phyloP scores from a whole-genome alignment of 2,329 filamentous ascomycete species.

The Dothistroma pini region DNA sequence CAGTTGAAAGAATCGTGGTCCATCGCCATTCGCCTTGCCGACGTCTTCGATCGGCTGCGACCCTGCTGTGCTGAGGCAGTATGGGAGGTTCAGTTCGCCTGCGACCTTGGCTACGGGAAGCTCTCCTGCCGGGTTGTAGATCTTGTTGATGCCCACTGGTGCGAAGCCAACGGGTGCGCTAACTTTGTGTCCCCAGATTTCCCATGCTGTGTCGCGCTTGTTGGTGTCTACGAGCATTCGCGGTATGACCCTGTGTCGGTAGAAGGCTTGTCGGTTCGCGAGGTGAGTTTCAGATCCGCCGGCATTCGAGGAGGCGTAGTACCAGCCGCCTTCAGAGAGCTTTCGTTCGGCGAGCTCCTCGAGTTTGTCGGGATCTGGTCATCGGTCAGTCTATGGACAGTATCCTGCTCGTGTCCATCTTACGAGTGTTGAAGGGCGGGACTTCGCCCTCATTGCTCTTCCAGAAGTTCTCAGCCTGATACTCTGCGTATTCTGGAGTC shows the following conservation, averaged over 20 bases:
- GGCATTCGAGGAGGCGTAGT: slow-evolving; percentile 57
- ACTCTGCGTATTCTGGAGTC: slow-evolving; percentile 54
- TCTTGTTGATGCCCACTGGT: slow-evolving; percentile 63
- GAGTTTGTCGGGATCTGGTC: slow-evolving; percentile 54
- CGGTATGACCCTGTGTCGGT: slow-evolving; percentile 60
- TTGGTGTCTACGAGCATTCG: slow-evolving; percentile 61
- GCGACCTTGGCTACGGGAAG: slow-evolving; percentile 58
- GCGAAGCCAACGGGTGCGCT: slow-evolving; percentile 62
- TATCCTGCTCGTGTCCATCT: not conserved
- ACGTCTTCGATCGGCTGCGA: slow-evolving; percentile 57
- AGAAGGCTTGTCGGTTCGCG: slow-evolving; percentile 62
- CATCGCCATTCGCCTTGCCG: slow-evolving; percentile 51
- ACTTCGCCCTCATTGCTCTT: slow-evolving; percentile 49
- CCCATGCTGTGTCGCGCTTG: slow-evolving; percentile 53
- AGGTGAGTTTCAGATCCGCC: slow-evolving; percentile 52
- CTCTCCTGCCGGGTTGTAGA: slow-evolving; percentile 59
- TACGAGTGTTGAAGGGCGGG: slow-evolving; percentile 52
- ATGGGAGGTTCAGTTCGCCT: slow-evolving; percentile 56
- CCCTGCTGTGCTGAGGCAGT: slow-evolving; percentile 58
- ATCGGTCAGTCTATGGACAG: not conserved
- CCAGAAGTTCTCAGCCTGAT: slow-evolving; percentile 56
- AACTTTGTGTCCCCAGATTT: slow-evolving; percentile 59
- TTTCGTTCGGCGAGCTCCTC: slow-evolving; percentile 56
- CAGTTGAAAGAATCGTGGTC: slow-evolving; percentile 58
- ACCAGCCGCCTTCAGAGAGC: slow-evolving; percentile 57